Conservation (phyloP, 2,329 filamentous ascomycete species). For the Colletotrichum neosansevieriae region DNA sequence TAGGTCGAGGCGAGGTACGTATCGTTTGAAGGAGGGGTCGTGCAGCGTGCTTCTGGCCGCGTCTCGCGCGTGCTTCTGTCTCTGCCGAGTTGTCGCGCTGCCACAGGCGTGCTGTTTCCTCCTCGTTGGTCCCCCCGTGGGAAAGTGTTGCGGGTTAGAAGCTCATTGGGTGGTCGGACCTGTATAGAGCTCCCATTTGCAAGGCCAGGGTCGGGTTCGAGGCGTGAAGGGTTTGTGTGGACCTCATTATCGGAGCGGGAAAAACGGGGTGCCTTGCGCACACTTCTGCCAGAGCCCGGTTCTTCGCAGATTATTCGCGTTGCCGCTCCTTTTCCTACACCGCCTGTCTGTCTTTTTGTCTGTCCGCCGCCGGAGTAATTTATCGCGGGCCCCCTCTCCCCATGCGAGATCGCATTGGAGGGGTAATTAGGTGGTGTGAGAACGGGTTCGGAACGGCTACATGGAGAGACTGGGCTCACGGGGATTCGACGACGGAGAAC, state of each 20-base stretch:
- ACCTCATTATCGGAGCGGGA: background rate
- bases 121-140: background rate
- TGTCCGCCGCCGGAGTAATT: conserved; percentile 23
- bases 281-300: background rate
- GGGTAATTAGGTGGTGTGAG: conserved; percentile 7
- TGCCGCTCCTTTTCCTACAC: conserved; percentile 21
- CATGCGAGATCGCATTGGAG: conserved; percentile 19
- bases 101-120: background rate
- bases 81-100: background rate
- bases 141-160: too few species aligned
- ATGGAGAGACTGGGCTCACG: background rate
- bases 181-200: background rate
- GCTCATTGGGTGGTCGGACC: conserved; percentile 14
- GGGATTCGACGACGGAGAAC: background rate
- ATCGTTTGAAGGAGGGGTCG: background rate
- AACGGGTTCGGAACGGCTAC: background rate
- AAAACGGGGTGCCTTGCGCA: background rate
- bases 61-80: background rate
- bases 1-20: background rate
- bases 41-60: conserved; percentile 6
- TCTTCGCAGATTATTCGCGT: conserved; percentile 1
- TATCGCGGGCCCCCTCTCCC: conserved; percentile 5
- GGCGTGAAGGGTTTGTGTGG: too few species aligned
- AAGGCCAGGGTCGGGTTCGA: background rate
- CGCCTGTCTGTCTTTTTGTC: conserved; percentile 13